These are phyloP conservation scores for Cladosporium phlei DNA, from an alignment of 2,329 filamentous ascomycete genomes.

Conservation along the genomic window DNA sequence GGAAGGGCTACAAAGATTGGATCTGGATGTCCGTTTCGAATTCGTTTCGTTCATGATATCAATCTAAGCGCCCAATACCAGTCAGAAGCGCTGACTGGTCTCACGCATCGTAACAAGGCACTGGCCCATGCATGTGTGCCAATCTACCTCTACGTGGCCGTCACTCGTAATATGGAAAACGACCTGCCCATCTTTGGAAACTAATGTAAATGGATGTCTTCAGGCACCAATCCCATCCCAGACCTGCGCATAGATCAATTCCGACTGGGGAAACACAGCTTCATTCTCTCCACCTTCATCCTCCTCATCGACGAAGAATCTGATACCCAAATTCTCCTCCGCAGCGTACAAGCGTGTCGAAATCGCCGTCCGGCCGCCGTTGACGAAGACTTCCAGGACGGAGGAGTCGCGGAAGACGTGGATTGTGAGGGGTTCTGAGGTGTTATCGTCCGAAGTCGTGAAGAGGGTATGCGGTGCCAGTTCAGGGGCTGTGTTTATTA, in stretches of 20 bases:
- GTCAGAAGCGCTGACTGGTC: too few relatives aligned
- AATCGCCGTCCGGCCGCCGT: constrained; percentile 39
- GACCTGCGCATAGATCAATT: constrained; percentile 19
- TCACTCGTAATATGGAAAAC: too few relatives aligned
- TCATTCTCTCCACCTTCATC: not conserved
- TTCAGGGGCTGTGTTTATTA: constrained; percentile 26
- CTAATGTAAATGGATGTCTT: too few relatives aligned
- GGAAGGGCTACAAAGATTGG: too few relatives aligned
- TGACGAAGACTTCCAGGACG: constrained; percentile 45
- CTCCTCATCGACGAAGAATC: constrained; percentile 23
- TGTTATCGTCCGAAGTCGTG: constrained; percentile 20
- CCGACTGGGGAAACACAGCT: constrained; percentile 9
- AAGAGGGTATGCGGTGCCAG: constrained; percentile 47
- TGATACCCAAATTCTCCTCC: constrained; percentile 22
- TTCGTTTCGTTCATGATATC: too few relatives aligned
- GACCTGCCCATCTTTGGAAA: too few relatives aligned
- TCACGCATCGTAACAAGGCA: too few relatives aligned
- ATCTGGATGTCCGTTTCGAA: too few relatives aligned
- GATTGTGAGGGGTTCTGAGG: constrained; percentile 35
- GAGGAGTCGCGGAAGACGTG: constrained; percentile 40
- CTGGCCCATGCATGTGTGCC: too few relatives aligned
- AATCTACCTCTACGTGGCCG: too few relatives aligned
- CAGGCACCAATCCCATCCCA: constrained; percentile 22
- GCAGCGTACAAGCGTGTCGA: constrained; percentile 32
- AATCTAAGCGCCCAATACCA: too few relatives aligned